Percentiles rank a stretch among this genome's conserved stretches.
Evolutionary conservation across 345 rosid genomes (phyloP).

Genomic region (Citrus mangshanensis): DNA sequence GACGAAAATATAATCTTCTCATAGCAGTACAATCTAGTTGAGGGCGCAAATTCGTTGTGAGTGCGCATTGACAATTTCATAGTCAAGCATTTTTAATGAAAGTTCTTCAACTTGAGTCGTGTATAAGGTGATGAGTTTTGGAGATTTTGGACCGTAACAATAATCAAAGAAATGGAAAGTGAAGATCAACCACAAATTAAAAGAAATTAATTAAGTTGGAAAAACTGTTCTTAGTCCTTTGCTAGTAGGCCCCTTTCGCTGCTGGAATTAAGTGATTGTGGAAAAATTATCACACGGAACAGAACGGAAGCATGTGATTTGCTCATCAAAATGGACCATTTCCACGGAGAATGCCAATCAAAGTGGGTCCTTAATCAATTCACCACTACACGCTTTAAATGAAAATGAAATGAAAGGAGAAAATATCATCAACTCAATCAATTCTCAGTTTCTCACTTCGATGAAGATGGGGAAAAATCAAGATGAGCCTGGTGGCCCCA

Average conservation of each 20-base stretch:
- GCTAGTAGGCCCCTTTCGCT: background rate
- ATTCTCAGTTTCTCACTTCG: background rate
- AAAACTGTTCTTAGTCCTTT: too few species aligned
- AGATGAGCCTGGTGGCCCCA: background rate
- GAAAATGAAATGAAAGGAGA: background rate
- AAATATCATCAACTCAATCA: background rate
- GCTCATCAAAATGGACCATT: background rate
- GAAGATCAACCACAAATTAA: too few species aligned
- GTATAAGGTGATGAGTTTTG: too few species aligned
- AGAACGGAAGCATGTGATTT: background rate
- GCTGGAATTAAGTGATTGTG: background rate
- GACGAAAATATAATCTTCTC: too few species aligned
- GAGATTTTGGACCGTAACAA: too few species aligned
- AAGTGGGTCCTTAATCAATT: background rate
- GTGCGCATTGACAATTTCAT: too few species aligned
- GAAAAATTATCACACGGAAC: background rate
- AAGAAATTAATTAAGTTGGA: too few species aligned
- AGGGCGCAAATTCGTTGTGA: too few species aligned
- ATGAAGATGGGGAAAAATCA: background rate
- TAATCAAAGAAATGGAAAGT: too few species aligned
- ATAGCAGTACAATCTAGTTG: too few species aligned
- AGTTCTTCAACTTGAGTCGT: too few species aligned
- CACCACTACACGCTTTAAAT: background rate
- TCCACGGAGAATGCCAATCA: background rate
- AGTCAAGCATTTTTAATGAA: too few species aligned